Conservation (phyloP, 345 rosid genomes). For the Hirschfeldia incana region DNA sequence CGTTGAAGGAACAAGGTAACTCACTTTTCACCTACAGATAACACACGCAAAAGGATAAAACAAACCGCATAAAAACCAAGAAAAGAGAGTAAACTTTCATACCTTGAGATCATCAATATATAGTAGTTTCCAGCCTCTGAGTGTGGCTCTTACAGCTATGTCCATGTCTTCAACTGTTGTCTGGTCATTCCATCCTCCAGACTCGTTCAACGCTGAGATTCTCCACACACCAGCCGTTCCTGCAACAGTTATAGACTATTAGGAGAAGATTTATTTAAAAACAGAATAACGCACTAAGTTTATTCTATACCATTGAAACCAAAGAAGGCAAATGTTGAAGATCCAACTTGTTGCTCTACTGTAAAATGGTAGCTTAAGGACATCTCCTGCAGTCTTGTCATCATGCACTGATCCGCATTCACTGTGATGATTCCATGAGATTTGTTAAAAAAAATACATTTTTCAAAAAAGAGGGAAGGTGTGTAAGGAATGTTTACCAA, state of each 20-base stretch:
- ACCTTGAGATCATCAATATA: conserved; percentile 46
- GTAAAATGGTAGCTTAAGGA: conserved; percentile 55
- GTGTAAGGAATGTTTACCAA: conserved; percentile 27
- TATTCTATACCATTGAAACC: conserved; percentile 47
- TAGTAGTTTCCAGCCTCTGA: conserved; percentile 59
- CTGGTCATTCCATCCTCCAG: conserved; percentile 63
- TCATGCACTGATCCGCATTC: conserved; percentile 55
- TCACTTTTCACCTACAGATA: conserved; percentile 48
- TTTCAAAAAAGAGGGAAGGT: neutral
- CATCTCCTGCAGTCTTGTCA: conserved; percentile 63
- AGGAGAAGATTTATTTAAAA: neutral
- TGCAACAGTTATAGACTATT: conserved; percentile 20
- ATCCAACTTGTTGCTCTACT: conserved; percentile 60
- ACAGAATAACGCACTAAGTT: neutral
- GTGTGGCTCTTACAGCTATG: conserved; percentile 55
- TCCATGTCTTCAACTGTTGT: conserved; percentile 70
- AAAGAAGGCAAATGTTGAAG: conserved; percentile 54
- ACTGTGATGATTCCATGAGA: conserved; percentile 31
- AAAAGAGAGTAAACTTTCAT: conserved; percentile 15
- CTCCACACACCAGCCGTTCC: conserved; percentile 61
- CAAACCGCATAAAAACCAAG: neutral
- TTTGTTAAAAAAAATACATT: neutral
- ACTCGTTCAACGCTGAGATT: conserved; percentile 52
- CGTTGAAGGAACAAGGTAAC: conserved; percentile 59
- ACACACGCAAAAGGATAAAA: neutral